phyloP scores from a whole-genome alignment of 805 yeast genomes.

The Candida sphagnicola region DNA sequence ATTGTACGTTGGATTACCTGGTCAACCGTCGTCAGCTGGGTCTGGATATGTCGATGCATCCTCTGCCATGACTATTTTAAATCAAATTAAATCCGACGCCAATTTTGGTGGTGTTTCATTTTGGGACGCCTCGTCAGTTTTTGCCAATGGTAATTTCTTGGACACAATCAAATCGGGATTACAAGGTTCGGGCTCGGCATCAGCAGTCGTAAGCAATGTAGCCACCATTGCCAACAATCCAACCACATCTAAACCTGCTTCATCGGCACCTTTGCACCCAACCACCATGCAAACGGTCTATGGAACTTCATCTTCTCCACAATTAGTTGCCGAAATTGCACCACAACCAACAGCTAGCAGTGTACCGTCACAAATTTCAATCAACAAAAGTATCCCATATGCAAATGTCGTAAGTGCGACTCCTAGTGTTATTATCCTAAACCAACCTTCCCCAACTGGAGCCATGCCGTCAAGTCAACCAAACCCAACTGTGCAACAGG shows the following conservation, averaged over 20 bases:
- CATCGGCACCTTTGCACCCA: not conserved
- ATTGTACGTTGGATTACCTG: conserved; percentile 76
- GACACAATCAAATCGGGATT: not conserved
- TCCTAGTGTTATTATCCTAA: not conserved
- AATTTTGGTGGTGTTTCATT: conserved; percentile 35
- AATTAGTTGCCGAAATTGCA: too few species aligned
- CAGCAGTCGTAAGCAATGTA: not conserved
- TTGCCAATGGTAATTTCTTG: conserved; percentile 9
- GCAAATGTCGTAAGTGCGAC: not conserved
- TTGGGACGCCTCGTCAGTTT: conserved; percentile 35
- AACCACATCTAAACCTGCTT: not conserved
- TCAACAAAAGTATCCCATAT: too few species aligned
- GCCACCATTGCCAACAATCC: not conserved
- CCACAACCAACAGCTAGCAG: too few species aligned
- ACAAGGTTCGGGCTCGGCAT: not conserved
- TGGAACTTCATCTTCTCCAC: too few species aligned
- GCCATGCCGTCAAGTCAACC: not conserved
- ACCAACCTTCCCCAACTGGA: too few species aligned
- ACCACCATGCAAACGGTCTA: too few species aligned
- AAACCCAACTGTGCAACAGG: not conserved
- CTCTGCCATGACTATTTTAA: conserved; percentile 13
- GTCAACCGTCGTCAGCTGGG: conserved; percentile 49
- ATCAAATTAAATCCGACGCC: conserved; percentile 14
- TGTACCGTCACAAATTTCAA: too few species aligned
- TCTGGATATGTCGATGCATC: conserved; percentile 37